phyloP scores from a whole-genome alignment of 495 filamentous ascomycete species.

The Lindgomyces ingoldianus region DNA sequence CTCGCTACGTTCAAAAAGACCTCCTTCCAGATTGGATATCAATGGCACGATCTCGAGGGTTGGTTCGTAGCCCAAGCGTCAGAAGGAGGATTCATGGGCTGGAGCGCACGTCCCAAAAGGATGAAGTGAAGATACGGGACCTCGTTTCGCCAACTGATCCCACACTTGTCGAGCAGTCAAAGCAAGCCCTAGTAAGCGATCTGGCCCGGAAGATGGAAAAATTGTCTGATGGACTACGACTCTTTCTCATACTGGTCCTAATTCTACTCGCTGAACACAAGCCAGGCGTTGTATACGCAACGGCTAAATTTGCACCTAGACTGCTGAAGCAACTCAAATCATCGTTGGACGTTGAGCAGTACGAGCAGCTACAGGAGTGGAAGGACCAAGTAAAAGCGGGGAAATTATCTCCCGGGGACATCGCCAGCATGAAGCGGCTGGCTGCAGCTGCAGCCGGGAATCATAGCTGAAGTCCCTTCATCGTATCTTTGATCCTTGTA shows the following conservation, averaged over 20 bases:
- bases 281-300: slow-evolving; percentile 38
- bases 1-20: slow-evolving; percentile 28
- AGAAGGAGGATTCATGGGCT: slow-evolving; percentile 30
- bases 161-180: slow-evolving; percentile 2
- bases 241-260: slow-evolving; percentile 40
- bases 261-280: slow-evolving; percentile 33
- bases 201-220: slow-evolving; percentile 37
- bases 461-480: not conserved
- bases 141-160: slow-evolving; percentile 9
- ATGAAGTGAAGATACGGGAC: slow-evolving; percentile 18
- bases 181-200: slow-evolving; percentile 25
- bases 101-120: slow-evolving; percentile 3
- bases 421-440: slow-evolving; percentile 33
- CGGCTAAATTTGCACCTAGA: slow-evolving; percentile 41
- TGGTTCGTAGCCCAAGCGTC: slow-evolving; percentile 26
- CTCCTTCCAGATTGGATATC: slow-evolving; percentile 34
- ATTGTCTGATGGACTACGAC: slow-evolving; percentile 36
- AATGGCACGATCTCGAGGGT: slow-evolving; percentile 21
- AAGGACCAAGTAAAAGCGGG: slow-evolving; percentile 39
- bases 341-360: slow-evolving; percentile 23
- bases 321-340: slow-evolving; percentile 38
- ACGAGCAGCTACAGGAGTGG: slow-evolving; percentile 34
- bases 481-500: not conserved
- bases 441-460: slow-evolving; percentile 6
- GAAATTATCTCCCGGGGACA: slow-evolving; percentile 29